Conservation (phyloP, 169 alveolate species). For the Plasmodium fragile region DNA sequence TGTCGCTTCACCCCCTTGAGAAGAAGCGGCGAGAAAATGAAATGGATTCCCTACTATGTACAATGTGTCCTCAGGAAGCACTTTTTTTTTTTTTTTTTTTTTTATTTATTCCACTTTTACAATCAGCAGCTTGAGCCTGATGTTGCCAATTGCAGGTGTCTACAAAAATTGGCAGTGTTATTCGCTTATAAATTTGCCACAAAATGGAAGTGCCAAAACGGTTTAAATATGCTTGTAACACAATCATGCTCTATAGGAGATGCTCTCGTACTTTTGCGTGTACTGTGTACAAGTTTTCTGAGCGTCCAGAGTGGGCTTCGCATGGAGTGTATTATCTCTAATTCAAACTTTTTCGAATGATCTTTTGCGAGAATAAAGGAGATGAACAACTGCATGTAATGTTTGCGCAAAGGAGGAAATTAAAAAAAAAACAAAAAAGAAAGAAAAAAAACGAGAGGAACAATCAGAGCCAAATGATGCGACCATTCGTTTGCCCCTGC, state of each 20-base stretch:
- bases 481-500: not conserved
- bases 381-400: not conserved
- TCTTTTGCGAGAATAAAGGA: not conserved
- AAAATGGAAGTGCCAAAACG: not conserved
- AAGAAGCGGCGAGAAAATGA: constrained; percentile 4
- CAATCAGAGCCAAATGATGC: not conserved
- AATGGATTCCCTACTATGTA: not conserved
- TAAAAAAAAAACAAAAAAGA: not conserved
- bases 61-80: not conserved
- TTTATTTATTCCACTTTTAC: not conserved
- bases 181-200: not conserved
- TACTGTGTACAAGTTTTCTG: not conserved
- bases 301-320: not conserved
- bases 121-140: not conserved
- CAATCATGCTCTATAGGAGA: not conserved
- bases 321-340: not conserved
- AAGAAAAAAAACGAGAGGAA: not conserved
- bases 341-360: not conserved
- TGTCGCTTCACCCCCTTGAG: not conserved
- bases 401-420: not conserved
- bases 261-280: not conserved
- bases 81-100: not conserved
- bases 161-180: not conserved
- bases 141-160: not conserved
- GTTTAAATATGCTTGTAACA: not conserved